A percentile compares a stretch with the other conserved stretches of the same genome.
phyloP scores from a whole-genome alignment of 805 yeast genomes.

The Pichia nanzhaoensis region DNA sequence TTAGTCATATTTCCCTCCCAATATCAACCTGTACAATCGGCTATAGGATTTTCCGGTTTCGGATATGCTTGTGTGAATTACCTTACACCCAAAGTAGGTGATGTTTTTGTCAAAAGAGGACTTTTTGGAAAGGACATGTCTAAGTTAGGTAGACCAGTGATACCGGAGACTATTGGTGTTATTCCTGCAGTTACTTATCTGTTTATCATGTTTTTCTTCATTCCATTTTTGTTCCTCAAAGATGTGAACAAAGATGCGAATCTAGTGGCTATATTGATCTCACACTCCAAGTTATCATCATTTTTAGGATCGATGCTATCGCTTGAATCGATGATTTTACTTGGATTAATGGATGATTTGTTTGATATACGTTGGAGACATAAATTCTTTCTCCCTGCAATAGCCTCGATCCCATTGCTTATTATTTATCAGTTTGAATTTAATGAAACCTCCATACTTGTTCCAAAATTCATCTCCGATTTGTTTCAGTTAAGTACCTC shows the following conservation, averaged over 20 bases:
- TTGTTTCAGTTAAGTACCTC: constrained; percentile 34
- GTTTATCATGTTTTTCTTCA: constrained; percentile 72
- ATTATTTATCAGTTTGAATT: constrained; percentile 91
- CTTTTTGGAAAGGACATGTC: constrained; percentile 80
- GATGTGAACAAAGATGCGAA: constrained; percentile 39
- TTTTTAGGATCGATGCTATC: constrained; percentile 81
- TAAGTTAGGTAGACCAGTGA: constrained; percentile 62
- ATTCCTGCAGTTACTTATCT: constrained; percentile 77
- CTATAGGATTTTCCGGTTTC: constrained; percentile 58
- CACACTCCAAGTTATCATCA: constrained; percentile 77
- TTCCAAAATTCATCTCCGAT: constrained; percentile 61
- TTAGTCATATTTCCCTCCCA: background rate
- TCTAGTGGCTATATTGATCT: constrained; percentile 45
- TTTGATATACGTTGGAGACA: constrained; percentile 97
- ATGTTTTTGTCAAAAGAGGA: constrained; percentile 68
- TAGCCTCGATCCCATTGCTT: constrained; percentile 86
- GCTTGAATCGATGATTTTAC: constrained; percentile 70
- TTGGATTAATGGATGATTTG: constrained; percentile 90
- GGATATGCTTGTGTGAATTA: constrained; percentile 57
- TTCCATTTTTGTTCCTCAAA: constrained; percentile 81
- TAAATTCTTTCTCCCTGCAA: constrained; percentile 90
- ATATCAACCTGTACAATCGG: constrained; percentile 43
- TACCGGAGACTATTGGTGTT: constrained; percentile 93
- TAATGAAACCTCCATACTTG: constrained; percentile 79
- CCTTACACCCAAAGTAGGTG: constrained; percentile 63